A percentile compares a stretch with the other conserved stretches of the same genome.
phyloP scores from a whole-genome alignment of 2,329 filamentous ascomycete genomes.

The Pyricularia sp. region DNA sequence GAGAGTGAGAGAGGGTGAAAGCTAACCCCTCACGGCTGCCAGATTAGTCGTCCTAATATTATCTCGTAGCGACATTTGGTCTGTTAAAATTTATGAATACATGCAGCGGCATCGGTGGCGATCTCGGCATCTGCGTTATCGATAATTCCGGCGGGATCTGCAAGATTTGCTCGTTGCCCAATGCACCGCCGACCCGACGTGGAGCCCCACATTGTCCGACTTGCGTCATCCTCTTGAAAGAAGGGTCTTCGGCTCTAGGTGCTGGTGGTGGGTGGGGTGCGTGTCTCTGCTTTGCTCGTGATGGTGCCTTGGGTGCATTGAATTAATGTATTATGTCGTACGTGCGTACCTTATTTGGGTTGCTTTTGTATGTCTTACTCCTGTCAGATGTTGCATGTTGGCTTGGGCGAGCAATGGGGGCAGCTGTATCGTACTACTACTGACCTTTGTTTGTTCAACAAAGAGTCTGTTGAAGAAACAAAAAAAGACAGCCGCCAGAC shows the following conservation, averaged over 20 bases:
- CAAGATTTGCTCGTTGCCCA: background rate
- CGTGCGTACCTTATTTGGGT: background rate
- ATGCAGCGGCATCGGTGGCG: background rate
- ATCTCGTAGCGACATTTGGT: background rate
- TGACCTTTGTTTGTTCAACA: background rate
- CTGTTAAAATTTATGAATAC: background rate
- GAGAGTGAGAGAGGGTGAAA: no score
- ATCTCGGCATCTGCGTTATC: background rate
- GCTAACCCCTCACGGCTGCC: background rate
- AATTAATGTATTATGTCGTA: background rate
- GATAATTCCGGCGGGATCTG: background rate
- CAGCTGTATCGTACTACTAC: background rate
- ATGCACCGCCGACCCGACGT: background rate
- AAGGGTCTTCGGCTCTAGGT: background rate
- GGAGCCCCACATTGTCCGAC: background rate
- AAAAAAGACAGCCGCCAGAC: background rate
- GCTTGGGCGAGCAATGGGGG: background rate
- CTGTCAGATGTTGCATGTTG: background rate
- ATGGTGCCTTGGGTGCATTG: background rate
- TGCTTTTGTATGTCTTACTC: background rate
- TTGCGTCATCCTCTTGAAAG: background rate
- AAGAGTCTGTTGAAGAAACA: background rate
- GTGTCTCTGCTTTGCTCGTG: background rate
- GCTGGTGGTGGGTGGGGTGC: background rate
- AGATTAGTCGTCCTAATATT: background rate